Evolutionary conservation across 495 filamentous ascomycete species (phyloP).

Genomic region (Tuber indicum): DNA sequence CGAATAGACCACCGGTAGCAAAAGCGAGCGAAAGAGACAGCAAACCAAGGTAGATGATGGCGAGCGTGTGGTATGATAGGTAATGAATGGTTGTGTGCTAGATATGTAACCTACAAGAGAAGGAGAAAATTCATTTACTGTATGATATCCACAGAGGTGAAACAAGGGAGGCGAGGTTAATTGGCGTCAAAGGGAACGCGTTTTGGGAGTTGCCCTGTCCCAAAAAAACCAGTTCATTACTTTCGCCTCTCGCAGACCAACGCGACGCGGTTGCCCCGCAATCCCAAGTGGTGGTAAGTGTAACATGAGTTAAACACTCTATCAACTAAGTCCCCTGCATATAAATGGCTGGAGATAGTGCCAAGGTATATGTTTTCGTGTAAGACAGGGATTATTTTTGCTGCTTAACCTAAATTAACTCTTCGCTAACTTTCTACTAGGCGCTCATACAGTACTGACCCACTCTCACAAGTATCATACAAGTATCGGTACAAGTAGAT

Average conservation of each 20-base stretch:
- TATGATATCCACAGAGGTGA: not conserved
- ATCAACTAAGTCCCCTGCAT: not conserved
- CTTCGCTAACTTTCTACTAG: no score
- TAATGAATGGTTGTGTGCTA: not conserved
- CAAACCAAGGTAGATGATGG: slow-evolving; percentile 12
- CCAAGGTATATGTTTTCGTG: no score
- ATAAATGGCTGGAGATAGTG: not conserved
- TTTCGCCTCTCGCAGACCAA: not conserved
- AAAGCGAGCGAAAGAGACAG: slow-evolving; percentile 11
- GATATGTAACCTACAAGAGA: not conserved
- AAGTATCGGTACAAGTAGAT: not conserved
- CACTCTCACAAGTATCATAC: no score
- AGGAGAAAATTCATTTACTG: not conserved
- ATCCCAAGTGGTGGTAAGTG: not conserved
- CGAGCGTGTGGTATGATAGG: not conserved
- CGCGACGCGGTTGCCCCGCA: slow-evolving; percentile 3
- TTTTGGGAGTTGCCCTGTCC: not conserved
- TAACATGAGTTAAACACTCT: not conserved
- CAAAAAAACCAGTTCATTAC: not conserved
- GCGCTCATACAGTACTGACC: no score
- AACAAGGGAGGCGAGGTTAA: not conserved
- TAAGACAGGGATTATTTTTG: no score
- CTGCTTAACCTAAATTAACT: no score
- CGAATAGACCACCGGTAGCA: not conserved
- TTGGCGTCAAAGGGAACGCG: not conserved